These are phyloP conservation scores for Chlorophyllum brunneum DNA, from an alignment of 768 basidiomycete genomes.

Conservation along the genomic window DNA sequence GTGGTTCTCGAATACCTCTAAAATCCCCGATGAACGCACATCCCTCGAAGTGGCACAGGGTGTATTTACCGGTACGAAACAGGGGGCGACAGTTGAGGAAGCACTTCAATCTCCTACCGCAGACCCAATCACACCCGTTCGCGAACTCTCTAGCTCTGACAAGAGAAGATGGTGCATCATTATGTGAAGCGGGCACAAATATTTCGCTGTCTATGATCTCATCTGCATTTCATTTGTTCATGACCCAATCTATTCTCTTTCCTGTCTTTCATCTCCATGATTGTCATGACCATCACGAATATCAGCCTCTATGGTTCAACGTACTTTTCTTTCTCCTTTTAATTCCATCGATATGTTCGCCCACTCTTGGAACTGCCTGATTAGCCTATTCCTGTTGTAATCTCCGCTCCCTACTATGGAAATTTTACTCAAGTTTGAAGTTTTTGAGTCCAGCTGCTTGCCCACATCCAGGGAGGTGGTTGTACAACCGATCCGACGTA, in stretches of 20 bases:
- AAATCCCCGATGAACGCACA: constrained; percentile 36
- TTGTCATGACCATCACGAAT: constrained; percentile 4
- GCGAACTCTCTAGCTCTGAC: constrained; percentile 12
- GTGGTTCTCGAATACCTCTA: constrained; percentile 40
- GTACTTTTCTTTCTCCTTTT: not conserved
- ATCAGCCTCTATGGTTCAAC: not conserved
- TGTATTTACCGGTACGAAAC: constrained; percentile 37
- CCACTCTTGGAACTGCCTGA: constrained; percentile 9
- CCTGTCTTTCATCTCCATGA: constrained; percentile 6
- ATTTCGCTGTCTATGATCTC: not conserved
- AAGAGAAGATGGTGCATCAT: constrained; percentile 17
- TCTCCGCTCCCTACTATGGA: not conserved
- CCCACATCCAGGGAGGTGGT: no score
- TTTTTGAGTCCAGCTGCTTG: no score
- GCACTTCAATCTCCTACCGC: constrained; percentile 8
- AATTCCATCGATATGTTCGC: constrained; percentile 1
- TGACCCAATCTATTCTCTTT: not conserved
- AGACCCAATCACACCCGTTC: constrained; percentile 10
- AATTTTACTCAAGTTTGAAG: not conserved
- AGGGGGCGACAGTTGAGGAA: constrained; percentile 12
- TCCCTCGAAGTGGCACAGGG: constrained; percentile 50
- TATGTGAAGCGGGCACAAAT: constrained; percentile 11
- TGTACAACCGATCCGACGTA: no score
- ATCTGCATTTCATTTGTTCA: not conserved
- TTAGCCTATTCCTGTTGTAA: constrained; percentile 7